phyloP scores from a whole-genome alignment of 2,329 filamentous ascomycete genomes.

The Fusarium sp. region DNA sequence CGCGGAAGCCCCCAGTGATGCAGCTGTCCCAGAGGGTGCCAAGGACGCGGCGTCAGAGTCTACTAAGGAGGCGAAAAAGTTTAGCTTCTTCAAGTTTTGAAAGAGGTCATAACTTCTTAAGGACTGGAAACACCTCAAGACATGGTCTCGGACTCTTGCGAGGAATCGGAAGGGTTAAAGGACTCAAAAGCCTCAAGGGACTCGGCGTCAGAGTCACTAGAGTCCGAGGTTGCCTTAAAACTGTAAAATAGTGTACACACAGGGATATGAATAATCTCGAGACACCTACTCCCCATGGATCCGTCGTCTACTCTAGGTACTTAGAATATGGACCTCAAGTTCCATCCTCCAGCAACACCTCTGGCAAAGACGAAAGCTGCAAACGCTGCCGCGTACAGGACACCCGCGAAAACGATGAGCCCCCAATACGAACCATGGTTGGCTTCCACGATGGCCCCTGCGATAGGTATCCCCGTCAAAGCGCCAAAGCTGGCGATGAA shows the following conservation, averaged over 20 bases:
- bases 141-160: neutral
- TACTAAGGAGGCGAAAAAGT: neutral
- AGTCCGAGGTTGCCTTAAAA: neutral
- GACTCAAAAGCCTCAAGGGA: neutral
- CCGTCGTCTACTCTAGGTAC: neutral
- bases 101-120: neutral
- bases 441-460: slow-evolving; percentile 50
- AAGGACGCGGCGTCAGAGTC: neutral
- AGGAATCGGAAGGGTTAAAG: neutral
- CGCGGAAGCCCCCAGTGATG: neutral
- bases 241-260: neutral
- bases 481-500: slow-evolving; percentile 69
- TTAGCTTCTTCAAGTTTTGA: neutral
- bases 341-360: slow-evolving; percentile 18
- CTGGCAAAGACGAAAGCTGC: slow-evolving; percentile 8
- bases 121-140: neutral
- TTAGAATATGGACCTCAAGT: slow-evolving; percentile 11
- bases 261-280: neutral
- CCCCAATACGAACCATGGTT: slow-evolving; percentile 10
- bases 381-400: slow-evolving; percentile 12
- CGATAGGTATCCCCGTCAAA: slow-evolving; percentile 66
- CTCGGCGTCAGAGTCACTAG: neutral
- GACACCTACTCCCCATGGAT: neutral
- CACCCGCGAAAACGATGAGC: slow-evolving; percentile 20
- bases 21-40: neutral